These are phyloP conservation scores for Coniferiporia weirii DNA, from an alignment of 1,284 basidiomycete species.

Conservation along the genomic window DNA sequence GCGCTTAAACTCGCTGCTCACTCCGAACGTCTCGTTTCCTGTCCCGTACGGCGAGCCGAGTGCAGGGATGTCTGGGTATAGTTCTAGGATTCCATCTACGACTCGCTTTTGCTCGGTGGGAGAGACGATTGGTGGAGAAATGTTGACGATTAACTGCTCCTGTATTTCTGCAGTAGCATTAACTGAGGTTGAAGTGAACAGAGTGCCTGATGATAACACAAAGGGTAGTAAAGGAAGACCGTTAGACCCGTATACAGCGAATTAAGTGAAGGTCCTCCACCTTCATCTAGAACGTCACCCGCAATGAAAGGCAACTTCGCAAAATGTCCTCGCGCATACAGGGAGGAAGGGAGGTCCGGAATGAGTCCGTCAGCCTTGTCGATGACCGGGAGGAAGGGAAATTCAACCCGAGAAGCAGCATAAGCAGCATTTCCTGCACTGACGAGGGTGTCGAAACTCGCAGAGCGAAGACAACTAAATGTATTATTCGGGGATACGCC, in stretches of 20 bases:
- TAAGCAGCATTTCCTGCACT: slow-evolving; percentile 27
- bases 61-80: slow-evolving; percentile 45
- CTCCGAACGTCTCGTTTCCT: slow-evolving; percentile 45
- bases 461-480: slow-evolving; percentile 36
- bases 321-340: slow-evolving; percentile 34
- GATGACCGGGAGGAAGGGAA: slow-evolving; percentile 36
- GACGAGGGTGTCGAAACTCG: slow-evolving; percentile 34
- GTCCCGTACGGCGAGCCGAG: slow-evolving; percentile 47
- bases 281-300: slow-evolving; percentile 45
- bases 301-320: slow-evolving; percentile 42
- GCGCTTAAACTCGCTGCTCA: slow-evolving; percentile 39
- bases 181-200: slow-evolving; percentile 30
- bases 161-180: slow-evolving; percentile 29
- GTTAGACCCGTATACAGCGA: too few species aligned
- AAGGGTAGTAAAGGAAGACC: too few species aligned
- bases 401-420: slow-evolving; percentile 25
- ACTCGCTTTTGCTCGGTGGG: slow-evolving; percentile 24
- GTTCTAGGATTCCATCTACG: slow-evolving; percentile 31
- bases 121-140: slow-evolving; percentile 29
- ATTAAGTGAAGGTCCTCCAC: slow-evolving; percentile 22
- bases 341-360: slow-evolving; percentile 36
- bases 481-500: slow-evolving; percentile 28
- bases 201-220: slow-evolving; percentile 30
- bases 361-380: slow-evolving; percentile 40
- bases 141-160: slow-evolving; percentile 27